Conservation (phyloP, 2,329 filamentous ascomycete species). For the Colletotrichum musicola region DNA sequence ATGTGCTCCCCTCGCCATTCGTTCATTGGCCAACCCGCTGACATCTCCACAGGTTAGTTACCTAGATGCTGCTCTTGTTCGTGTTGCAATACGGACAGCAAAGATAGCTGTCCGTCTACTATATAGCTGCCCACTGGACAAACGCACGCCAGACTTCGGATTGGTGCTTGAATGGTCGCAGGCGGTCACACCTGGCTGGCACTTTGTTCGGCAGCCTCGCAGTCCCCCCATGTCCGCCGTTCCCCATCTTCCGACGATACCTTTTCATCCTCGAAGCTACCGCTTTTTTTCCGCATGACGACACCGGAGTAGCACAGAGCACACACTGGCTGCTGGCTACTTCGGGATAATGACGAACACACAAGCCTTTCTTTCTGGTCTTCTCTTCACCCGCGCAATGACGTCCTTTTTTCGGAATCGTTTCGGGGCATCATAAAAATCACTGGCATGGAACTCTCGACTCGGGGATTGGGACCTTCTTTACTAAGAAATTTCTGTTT, state of each 20-base stretch:
- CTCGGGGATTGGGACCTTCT: constrained; percentile 37
- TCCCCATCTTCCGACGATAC: constrained; percentile 32
- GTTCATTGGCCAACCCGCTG: not conserved
- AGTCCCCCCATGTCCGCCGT: constrained; percentile 33
- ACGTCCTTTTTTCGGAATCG: constrained; percentile 28
- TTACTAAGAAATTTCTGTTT: constrained; percentile 31
- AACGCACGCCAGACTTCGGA: constrained; percentile 33
- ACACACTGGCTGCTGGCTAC: constrained; percentile 28
- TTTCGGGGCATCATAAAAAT: constrained; percentile 37
- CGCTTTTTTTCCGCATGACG: constrained; percentile 35
- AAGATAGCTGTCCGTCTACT: constrained; percentile 22
- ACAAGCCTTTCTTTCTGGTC: constrained; percentile 45
- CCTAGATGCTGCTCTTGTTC: constrained; percentile 30
- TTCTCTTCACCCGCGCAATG: constrained; percentile 42
- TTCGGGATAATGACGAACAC: constrained; percentile 39
- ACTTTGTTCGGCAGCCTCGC: constrained; percentile 7
- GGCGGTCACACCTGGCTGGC: constrained; percentile 34
- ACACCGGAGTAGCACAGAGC: constrained; percentile 35
- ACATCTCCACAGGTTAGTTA: constrained; percentile 29
- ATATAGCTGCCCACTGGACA: constrained; percentile 35
- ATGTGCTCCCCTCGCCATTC: constrained; percentile 38
- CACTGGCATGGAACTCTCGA: constrained; percentile 41
- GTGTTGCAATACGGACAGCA: constrained; percentile 31
- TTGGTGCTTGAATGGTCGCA: constrained; percentile 27
- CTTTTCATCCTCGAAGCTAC: constrained; percentile 34